phyloP scores from a whole-genome alignment of 2,329 filamentous ascomycete species.

The Claviceps purpurea region DNA sequence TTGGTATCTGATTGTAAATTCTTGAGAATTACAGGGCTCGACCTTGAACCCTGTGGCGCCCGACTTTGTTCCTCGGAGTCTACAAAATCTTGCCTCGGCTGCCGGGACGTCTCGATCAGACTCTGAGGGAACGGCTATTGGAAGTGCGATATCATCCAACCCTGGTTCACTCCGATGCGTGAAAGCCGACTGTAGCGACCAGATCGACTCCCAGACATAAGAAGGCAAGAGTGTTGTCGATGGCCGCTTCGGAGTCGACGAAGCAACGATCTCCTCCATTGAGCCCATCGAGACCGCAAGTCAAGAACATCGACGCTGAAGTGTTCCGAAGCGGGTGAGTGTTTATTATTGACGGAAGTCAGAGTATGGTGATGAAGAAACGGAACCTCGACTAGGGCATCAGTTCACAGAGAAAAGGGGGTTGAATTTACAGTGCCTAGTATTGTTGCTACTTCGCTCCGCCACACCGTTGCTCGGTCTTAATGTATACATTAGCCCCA shows the following conservation, averaged over 20 bases:
- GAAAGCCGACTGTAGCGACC: neutral
- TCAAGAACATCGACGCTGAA: neutral
- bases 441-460: too few species aligned
- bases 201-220: too few species aligned
- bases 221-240: neutral
- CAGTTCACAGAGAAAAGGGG: too few species aligned
- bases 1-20: constrained; percentile 24
- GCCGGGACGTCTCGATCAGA: neutral
- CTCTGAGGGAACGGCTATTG: neutral
- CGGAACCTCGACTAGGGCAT: too few species aligned
- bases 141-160: neutral
- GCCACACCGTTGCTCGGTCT: too few species aligned
- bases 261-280: neutral
- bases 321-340: neutral
- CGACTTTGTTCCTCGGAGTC: constrained; percentile 35
- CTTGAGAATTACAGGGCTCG: constrained; percentile 29
- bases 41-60: constrained; percentile 42
- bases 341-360: neutral
- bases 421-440: too few species aligned
- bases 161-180: neutral
- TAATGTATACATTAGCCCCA: too few species aligned
- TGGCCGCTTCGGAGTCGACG: neutral
- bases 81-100: neutral
- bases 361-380: too few species aligned
- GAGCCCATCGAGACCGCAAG: neutral